Conservation (phyloP, 1,139 yeast species). For the Williopsis jadinii region DNA sequence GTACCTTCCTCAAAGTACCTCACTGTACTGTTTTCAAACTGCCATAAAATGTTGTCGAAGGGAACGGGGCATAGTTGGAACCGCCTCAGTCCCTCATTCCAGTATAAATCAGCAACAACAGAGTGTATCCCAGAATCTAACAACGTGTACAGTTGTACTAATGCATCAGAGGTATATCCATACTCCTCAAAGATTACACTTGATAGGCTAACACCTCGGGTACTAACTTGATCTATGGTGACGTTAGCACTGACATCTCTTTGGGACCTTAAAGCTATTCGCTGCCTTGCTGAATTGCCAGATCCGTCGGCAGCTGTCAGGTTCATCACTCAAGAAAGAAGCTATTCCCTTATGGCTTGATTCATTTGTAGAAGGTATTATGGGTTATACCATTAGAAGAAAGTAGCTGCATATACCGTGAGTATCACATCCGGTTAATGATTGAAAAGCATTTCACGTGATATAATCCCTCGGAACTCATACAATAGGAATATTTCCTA, state of each 20-base stretch:
- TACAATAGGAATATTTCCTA: not conserved
- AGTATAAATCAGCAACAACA: constrained; percentile 57
- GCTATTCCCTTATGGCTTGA: too few species aligned
- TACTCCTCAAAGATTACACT: constrained; percentile 39
- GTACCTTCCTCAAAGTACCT: constrained; percentile 2
- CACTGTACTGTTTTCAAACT: constrained; percentile 1
- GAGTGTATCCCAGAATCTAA: constrained; percentile 47
- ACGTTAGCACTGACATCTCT: constrained; percentile 54
- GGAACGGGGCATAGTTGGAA: constrained; percentile 71
- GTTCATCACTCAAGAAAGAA: too few species aligned
- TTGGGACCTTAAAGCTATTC: constrained; percentile 49
- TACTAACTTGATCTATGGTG: constrained; percentile 51
- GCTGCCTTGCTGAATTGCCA: too few species aligned
- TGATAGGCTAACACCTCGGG: constrained; percentile 53
- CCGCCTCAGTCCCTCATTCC: constrained; percentile 41
- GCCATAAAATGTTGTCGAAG: constrained; percentile 3
- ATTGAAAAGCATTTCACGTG: too few species aligned
- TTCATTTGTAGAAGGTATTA: too few species aligned
- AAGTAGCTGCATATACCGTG: too few species aligned
- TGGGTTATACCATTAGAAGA: too few species aligned
- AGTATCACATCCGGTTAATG: too few species aligned
- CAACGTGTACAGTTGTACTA: constrained; percentile 32
- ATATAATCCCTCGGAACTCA: too few species aligned
- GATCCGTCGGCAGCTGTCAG: too few species aligned
- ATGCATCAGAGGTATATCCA: constrained; percentile 43